These are phyloP conservation scores for Pelargonium citronellum DNA, from an alignment of 441 rosid species.

Conservation along the genomic window DNA sequence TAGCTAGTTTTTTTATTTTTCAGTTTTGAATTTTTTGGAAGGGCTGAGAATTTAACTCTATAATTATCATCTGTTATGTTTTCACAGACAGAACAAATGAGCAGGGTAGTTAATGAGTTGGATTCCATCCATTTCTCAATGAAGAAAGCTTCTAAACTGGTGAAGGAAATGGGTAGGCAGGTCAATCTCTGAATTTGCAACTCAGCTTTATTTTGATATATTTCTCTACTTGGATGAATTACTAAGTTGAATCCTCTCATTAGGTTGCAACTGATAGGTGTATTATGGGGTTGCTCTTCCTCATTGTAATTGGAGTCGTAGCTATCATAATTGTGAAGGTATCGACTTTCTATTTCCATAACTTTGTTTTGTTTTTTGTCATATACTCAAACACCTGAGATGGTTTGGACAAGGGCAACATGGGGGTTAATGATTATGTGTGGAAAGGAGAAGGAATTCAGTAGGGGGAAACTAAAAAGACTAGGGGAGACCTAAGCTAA, in stretches of 20 bases:
- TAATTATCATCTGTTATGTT: constrained; percentile 20
- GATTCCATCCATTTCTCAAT: constrained; percentile 93
- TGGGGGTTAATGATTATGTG: background rate
- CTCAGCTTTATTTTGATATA: constrained; percentile 20
- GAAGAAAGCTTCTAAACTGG: constrained; percentile 86
- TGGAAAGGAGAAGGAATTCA: background rate
- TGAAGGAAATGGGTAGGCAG: constrained; percentile 98
- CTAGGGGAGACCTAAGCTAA: too few relatives aligned
- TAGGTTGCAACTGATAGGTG: constrained; percentile 96
- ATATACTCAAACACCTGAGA: background rate
- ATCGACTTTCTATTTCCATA: constrained; percentile 1
- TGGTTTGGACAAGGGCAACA: background rate
- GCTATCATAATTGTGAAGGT: constrained; percentile 91
- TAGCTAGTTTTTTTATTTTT: constrained; percentile 4
- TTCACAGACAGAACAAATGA: constrained; percentile 92
- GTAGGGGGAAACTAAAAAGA: background rate
- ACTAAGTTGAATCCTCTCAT: constrained; percentile 19
- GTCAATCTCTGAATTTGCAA: constrained; percentile 44
- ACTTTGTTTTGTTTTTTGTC: constrained; percentile 7
- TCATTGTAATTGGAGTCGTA: constrained; percentile 75
- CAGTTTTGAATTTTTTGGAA: constrained; percentile 11
- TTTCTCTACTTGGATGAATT: constrained; percentile 11
- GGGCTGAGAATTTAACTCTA: constrained; percentile 19
- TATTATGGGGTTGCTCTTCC: constrained; percentile 76
- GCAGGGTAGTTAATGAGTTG: constrained; percentile 87